Conservation (phyloP, 371 early-diverging fungal species). For the Mortierella sp. region DNA sequence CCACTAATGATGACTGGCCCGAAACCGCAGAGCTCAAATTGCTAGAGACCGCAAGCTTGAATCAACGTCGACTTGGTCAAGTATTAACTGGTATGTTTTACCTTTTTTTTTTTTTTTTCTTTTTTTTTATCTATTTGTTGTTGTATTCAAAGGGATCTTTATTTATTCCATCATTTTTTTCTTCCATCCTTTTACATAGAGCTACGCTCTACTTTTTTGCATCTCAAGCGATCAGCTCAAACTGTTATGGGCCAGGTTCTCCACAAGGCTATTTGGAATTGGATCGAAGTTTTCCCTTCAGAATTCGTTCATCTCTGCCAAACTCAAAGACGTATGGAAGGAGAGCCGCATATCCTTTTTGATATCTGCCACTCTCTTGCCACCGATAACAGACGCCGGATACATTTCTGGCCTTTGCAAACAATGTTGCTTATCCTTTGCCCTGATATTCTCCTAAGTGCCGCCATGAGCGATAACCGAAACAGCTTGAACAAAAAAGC, state of each 20-base stretch:
- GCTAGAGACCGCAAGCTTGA: slow-evolving; percentile 83
- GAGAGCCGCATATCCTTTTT: slow-evolving; percentile 83
- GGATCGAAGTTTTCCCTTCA: slow-evolving; percentile 86
- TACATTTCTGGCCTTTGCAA: slow-evolving; percentile 87
- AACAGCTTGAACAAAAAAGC: slow-evolving; percentile 64
- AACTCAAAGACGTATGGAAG: slow-evolving; percentile 81
- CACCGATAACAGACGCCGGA: slow-evolving; percentile 73
- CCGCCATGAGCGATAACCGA: slow-evolving; percentile 62
- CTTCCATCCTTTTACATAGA: slow-evolving; percentile 58
- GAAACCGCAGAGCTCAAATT: slow-evolving; percentile 84
- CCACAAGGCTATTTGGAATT: slow-evolving; percentile 88
- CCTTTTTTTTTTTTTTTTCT: background rate
- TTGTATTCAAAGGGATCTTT: background rate
- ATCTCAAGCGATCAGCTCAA: slow-evolving; percentile 78
- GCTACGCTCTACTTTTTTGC: slow-evolving; percentile 70
- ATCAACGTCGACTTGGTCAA: slow-evolving; percentile 75
- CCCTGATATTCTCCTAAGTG: slow-evolving; percentile 78
- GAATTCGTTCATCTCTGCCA: slow-evolving; percentile 82
- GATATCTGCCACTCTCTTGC: slow-evolving; percentile 78
- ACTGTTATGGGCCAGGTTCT: slow-evolving; percentile 76
- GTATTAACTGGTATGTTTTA: slow-evolving; percentile 71
- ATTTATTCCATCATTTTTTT: background rate
- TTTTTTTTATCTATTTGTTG: background rate
- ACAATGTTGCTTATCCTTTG: slow-evolving; percentile 85
- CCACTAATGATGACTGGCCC: slow-evolving; percentile 73